Base-by-base conservation (phyloP, 495 filamentous ascomycete species). In the Polyplosphaeria fusca region DNA sequence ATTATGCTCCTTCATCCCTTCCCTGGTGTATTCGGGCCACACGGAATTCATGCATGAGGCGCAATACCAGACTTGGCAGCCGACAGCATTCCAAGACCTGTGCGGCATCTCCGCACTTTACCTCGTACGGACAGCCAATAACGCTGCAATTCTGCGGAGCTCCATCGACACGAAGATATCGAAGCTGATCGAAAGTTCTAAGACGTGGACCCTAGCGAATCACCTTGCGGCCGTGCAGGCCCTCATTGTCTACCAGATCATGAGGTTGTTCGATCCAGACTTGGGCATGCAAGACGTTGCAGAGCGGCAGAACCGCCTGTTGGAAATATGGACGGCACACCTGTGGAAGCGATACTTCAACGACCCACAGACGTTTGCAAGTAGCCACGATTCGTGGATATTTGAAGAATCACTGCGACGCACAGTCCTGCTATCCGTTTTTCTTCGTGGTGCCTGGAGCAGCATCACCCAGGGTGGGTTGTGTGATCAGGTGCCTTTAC, bases 141-240 rank as follows among this genome's bases (percentile, higher is more conserved):
- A 58, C 37, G 25, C 22, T 12, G 19, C 53, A 14, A 53, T 58
- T 7, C 12, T 63, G 2, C 18, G 11, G 5, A 22, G 23, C 5
- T 32, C 48, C 5, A 63, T 63, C 41, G 25, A 42, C 25, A 14
- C 40, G 12, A 63, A 63, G 22, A 53, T 63, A 7, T 3, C 20
- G 2, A 14, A 32, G 3, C 43, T 63, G 14, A 26, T 54, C 24
- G 23, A 41, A 1, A 41, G 38, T 1, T 54, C 41, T 0, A 11
- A n/a, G 3, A 24, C 4, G 32, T 57, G 59, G 60, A 20, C 24
- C 1, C 48, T 63, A 0, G 5, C 35, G 1, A 54, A 63, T 7
- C 52, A 52, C 35, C 60, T 63, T 14, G 60, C 60, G 30, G 54
- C 60, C 13, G 54, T 63, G 14, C 60, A 63, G 44, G 54, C 60